These are phyloP conservation scores for Phytophthora vignae DNA, from an alignment of 352 stramenopile species.

Conservation along the genomic window DNA sequence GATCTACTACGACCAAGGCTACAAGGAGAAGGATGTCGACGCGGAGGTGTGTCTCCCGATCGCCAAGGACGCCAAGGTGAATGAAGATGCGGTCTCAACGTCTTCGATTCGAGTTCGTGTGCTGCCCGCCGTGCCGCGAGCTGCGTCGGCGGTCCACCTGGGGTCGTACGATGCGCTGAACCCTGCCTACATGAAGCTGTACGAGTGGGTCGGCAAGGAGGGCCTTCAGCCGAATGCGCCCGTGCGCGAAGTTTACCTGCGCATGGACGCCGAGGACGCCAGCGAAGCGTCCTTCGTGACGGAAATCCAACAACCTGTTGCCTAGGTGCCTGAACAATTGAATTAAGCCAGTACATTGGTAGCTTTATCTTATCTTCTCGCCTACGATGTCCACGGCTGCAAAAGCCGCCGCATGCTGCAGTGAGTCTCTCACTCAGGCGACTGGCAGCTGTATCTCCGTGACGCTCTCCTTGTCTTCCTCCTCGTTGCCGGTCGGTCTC, in stretches of 20 bases:
- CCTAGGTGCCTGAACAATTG: not conserved
- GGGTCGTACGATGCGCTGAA: slow-evolving; percentile 44
- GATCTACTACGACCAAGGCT: slow-evolving; percentile 52
- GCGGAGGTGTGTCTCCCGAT: slow-evolving; percentile 56
- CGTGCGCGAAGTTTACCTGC: slow-evolving; percentile 48
- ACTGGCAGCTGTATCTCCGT: slow-evolving; percentile 49
- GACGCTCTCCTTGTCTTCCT: slow-evolving; percentile 26
- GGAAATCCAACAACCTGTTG: slow-evolving; percentile 39
- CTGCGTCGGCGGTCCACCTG: slow-evolving; percentile 35
- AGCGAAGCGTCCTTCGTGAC: slow-evolving; percentile 41
- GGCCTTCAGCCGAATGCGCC: slow-evolving; percentile 31
- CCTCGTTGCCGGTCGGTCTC: slow-evolving; percentile 33
- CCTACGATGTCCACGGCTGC: no score
- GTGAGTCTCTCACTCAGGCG: slow-evolving; percentile 9
- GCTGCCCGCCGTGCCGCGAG: slow-evolving; percentile 22
- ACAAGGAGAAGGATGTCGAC: slow-evolving; percentile 54
- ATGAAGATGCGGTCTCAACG: slow-evolving; percentile 10
- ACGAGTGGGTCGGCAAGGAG: slow-evolving; percentile 42
- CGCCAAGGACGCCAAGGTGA: slow-evolving; percentile 21
- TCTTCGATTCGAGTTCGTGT: slow-evolving; percentile 31
- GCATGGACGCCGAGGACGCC: slow-evolving; percentile 31
- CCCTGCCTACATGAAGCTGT: slow-evolving; percentile 35
- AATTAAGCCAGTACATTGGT: no score
- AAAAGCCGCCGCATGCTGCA: not conserved
- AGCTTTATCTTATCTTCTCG: no score